These are phyloP conservation scores for Orobanche coerulescens DNA, from an alignment of 257 asterid species.

Conservation along the genomic window DNA sequence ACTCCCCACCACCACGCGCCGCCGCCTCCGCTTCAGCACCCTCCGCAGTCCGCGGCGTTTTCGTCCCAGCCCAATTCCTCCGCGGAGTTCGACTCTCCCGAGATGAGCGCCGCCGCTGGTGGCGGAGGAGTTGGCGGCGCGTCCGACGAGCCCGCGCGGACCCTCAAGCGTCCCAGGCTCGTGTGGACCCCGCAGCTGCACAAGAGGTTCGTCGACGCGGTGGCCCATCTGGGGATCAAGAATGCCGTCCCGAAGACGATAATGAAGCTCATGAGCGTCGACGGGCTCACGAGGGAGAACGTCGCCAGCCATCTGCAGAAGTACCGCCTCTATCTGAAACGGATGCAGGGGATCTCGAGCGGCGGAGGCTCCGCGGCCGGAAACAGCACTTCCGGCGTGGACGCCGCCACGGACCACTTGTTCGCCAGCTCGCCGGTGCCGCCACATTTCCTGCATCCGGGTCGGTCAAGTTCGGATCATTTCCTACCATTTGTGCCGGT, in stretches of 20 bases:
- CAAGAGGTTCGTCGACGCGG: conserved; percentile 50
- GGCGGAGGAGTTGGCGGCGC: conserved; percentile 26
- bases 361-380: conserved; percentile 23
- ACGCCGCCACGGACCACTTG: conserved; percentile 51
- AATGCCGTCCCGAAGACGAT: conserved; percentile 47
- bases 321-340: conserved; percentile 42
- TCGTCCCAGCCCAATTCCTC: conserved; percentile 54
- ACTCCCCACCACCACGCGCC: conserved; percentile 26
- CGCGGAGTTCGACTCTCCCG: conserved; percentile 59
- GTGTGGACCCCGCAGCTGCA: conserved; percentile 61
- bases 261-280: conserved; percentile 54
- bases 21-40: conserved; percentile 28
- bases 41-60: conserved; percentile 33
- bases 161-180: conserved; percentile 46
- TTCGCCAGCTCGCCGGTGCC: conserved; percentile 78
- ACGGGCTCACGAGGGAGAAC: conserved; percentile 46
- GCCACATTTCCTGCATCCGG: conserved; percentile 59
- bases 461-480: conserved; percentile 47
- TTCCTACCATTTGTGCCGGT: conserved; percentile 48
- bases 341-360: conserved; percentile 41
- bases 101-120: conserved; percentile 35
- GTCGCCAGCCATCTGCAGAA: conserved; percentile 56
- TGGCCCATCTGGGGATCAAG: conserved; percentile 45
- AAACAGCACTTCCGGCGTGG: conserved; percentile 32
- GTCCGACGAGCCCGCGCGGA: conserved; percentile 43